phyloP scores from a whole-genome alignment of 352 stramenopile species.

The Globisporangium sylvaticum region DNA sequence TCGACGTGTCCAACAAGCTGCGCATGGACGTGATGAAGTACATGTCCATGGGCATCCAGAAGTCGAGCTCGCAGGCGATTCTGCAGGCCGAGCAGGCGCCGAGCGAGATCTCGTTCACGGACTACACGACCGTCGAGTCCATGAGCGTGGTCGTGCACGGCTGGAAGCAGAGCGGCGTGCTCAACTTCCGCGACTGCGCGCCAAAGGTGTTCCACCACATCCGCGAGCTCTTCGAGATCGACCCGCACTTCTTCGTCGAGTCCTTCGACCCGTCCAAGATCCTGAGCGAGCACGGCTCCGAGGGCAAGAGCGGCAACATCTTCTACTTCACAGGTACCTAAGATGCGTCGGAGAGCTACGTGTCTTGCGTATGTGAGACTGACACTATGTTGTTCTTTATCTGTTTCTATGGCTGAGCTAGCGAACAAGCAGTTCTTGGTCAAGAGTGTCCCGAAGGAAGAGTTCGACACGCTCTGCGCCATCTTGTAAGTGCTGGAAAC shows the following conservation, averaged over 20 bases:
- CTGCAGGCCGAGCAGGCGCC: constrained; percentile 22
- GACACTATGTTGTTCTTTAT: neutral
- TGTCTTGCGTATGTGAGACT: neutral
- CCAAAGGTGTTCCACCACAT: constrained; percentile 78
- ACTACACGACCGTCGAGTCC: constrained; percentile 68
- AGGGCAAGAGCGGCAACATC: constrained; percentile 84
- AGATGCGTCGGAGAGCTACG: neutral
- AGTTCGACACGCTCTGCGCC: constrained; percentile 76
- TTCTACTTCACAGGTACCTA: constrained; percentile 77
- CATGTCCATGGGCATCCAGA: constrained; percentile 79
- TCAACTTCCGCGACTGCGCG: constrained; percentile 73
- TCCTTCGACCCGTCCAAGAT: constrained; percentile 72
- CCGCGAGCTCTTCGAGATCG: constrained; percentile 71
- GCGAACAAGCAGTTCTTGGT: constrained; percentile 88
- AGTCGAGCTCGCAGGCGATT: constrained; percentile 60
- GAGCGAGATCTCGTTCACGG: constrained; percentile 44
- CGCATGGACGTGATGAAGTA: constrained; percentile 86
- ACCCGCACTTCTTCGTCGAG: constrained; percentile 62
- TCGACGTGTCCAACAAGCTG: constrained; percentile 78
- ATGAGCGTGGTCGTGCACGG: constrained; percentile 76
- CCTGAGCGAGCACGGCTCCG: constrained; percentile 72
- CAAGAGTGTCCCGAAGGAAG: constrained; percentile 82
- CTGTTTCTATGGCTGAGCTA: constrained; percentile 9
- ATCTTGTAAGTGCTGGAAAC: constrained; percentile 47
- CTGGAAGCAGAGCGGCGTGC: constrained; percentile 39